Conservation (phyloP, 2,329 filamentous ascomycete species). For the Fusarium caatingaense region DNA sequence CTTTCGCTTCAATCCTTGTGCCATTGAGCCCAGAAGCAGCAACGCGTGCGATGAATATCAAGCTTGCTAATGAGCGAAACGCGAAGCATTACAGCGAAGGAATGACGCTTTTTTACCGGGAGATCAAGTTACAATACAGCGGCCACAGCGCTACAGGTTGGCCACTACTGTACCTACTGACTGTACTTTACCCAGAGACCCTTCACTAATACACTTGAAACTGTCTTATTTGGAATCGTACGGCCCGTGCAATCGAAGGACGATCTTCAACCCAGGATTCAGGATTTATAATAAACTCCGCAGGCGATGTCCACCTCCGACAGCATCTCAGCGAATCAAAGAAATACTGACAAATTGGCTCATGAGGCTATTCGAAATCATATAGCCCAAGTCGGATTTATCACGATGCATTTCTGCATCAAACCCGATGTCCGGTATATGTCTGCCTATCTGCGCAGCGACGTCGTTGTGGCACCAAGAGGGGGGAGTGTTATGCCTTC, state of each 20-base stretch:
- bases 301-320: conserved; percentile 26
- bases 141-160: background rate
- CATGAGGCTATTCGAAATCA: conserved; percentile 9
- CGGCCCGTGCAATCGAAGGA: conserved; percentile 20
- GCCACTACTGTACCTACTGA: background rate
- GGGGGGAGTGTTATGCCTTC: conserved; percentile 34
- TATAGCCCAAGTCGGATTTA: background rate
- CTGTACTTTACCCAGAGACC: background rate
- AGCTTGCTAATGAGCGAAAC: background rate
- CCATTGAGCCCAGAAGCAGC: conserved; percentile 1
- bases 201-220: conserved; percentile 34
- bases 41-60: background rate
- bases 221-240: conserved; percentile 24
- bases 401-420: background rate
- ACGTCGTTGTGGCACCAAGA: conserved; percentile 28
- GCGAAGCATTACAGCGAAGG: background rate
- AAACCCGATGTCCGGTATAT: background rate
- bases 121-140: background rate
- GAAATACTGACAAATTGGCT: conserved; percentile 16
- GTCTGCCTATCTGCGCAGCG: conserved; percentile 33
- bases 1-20: conserved; percentile 11
- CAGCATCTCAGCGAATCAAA: conserved; percentile 1
- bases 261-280: conserved; percentile 6
- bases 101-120: background rate
- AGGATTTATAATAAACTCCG: conserved; percentile 34